Base-by-base conservation (phyloP, 192 early-diverging fungal genomes). In the Backusella parvicylindrica region DNA sequence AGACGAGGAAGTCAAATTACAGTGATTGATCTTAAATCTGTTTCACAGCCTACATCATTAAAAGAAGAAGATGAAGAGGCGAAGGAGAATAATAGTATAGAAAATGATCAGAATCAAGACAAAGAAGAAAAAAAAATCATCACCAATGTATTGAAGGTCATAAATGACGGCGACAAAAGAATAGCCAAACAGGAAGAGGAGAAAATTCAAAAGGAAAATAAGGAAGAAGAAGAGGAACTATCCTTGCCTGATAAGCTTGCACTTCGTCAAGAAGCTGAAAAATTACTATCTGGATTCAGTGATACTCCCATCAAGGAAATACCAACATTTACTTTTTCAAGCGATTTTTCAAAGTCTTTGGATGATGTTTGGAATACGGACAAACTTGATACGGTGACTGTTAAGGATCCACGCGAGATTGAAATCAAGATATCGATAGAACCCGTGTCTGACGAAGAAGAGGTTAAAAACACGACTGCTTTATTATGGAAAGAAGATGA, bases 401-500 rank as follows among this genome's bases (percentile, higher is more conserved):
- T 75, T 21, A 36, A 40, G 12, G 72, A 73, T 16, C 72, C 72
- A 40, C 26, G 72, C 8, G 23, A 60, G 26, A 9, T 60, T 30
- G 53, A 23, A 28, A 60, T 60, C 9, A 60, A 60, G 53, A 60
- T 60, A 60, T 21, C 21, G 15, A 26, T 31, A 38, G 56, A 64
- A 1, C 26, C 16, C 23, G 63, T 33, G 18, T 26, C 64, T 5
- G 23, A 18, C 1, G 32, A 49, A 30, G 33, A 73, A 30, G 21
- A 74, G 13, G 33, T 70, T 23, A 68, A 69, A 41, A 75, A 80
- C 13, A 60, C 74, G 4, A 74, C 79, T 26, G 15, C 68, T 32
- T 15, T n/a, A 28, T 71, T 75, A 32, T 80, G 79, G 79, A 43
- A 65, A 13, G 87, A 85, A 70, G 83, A 84, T 26, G 77, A 84